Base-by-base conservation (phyloP, 2,329 filamentous ascomycete species). In the Arthrobotrys entomopaga region DNA sequence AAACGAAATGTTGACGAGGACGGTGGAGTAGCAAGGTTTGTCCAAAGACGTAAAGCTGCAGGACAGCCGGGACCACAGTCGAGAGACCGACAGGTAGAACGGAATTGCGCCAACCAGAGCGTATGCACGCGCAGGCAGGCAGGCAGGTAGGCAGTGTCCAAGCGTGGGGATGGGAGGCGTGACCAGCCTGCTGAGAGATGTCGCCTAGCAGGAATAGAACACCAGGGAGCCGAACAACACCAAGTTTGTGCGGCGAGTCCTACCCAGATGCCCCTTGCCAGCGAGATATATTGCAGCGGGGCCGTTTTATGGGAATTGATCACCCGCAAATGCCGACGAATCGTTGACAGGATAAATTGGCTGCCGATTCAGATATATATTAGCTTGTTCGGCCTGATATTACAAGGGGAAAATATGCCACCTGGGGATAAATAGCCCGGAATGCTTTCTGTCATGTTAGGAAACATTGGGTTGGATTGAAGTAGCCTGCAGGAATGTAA, bases 271-370 rank as follows among this genome's bases (percentile, higher is more conserved):
- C 49, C 40, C 69, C 69, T 66, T 65, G 69, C 61, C 69, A 66
- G 49, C 50, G 49, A 61, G 49, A 60, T 54, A 54, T 49, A 65
- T 61, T 74, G 57, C 65, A 50, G 43, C 49, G 56, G 57, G 65
- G 65, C 15, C 48, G 29, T 67, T 64, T 67, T 67, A 63, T 52
- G 69, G 69, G 40, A 74, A 74, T 67, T 57, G 50, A 67, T 74
- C 70, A 74, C 70, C 70, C 70, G 70, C 58, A 48, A 61, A 67
- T 74, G 70, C 70, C 70, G 70, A 64, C 38, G 54, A 74, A 67
- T 54, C 42, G 58, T 59, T 63, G 58, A 24, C 59, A 67, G 70
- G 70, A 52, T 74, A 74, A 74, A 66, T 74, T 67, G 70, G 40
- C 63, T 74, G 22, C 19, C 57, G 20, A 20, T 56, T 61, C 48